These are phyloP conservation scores for Sporothrix curviconia DNA, from an alignment of 2,329 filamentous ascomycete genomes.

Conservation along the genomic window DNA sequence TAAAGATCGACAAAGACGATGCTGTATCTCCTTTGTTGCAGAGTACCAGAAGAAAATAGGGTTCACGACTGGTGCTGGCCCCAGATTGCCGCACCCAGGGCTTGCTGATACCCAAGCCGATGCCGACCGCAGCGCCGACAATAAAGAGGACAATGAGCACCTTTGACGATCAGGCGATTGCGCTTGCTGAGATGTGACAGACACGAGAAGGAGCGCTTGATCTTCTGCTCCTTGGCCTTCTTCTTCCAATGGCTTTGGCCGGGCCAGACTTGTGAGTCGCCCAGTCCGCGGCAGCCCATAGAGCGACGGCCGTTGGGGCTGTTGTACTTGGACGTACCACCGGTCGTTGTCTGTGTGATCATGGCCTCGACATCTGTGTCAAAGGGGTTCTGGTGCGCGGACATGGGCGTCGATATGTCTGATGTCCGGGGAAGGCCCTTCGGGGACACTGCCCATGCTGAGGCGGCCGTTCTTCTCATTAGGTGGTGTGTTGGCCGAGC, in stretches of 20 bases:
- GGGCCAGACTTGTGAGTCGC: slow-evolving; percentile 54
- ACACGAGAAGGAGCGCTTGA: slow-evolving; percentile 44
- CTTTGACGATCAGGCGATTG: slow-evolving; percentile 48
- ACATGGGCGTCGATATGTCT: slow-evolving; percentile 39
- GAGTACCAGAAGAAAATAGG: too few species aligned
- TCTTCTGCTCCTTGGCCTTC: slow-evolving; percentile 52
- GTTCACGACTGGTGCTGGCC: slow-evolving; percentile 2
- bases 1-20: too few species aligned
- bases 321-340: slow-evolving; percentile 29
- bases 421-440: slow-evolving; percentile 20
- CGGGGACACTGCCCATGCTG: slow-evolving; percentile 13
- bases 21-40: too few species aligned
- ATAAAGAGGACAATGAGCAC: slow-evolving; percentile 47
- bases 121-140: slow-evolving; percentile 46
- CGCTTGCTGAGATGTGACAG: slow-evolving; percentile 48
- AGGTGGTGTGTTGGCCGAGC: not conserved
- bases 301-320: slow-evolving; percentile 16
- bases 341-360: slow-evolving; percentile 28
- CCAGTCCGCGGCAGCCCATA: slow-evolving; percentile 28
- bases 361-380: slow-evolving; percentile 53
- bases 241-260: slow-evolving; percentile 53
- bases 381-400: slow-evolving; percentile 44
- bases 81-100: slow-evolving; percentile 56
- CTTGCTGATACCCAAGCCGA: slow-evolving; percentile 57
- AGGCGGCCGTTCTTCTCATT: not conserved